These are phyloP conservation scores for Leonotis leonurus DNA, from an alignment of 257 asterid genomes.

Conservation along the genomic window DNA sequence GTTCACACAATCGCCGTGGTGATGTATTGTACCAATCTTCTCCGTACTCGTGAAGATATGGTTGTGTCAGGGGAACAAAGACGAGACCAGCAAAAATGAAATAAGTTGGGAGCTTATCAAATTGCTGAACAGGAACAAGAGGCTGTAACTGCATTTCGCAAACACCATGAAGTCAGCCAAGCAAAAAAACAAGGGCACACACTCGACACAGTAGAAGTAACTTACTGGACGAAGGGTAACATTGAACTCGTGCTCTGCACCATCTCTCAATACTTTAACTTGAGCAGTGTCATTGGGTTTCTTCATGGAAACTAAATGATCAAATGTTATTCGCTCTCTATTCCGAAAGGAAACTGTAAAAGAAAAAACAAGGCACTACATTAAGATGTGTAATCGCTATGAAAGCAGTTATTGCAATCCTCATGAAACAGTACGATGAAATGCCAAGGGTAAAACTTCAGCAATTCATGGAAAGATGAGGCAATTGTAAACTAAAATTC, in stretches of 20 bases:
- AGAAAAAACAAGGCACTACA: constrained; percentile 11
- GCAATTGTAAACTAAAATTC: not conserved
- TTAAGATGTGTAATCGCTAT: too few species aligned
- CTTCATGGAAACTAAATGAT: constrained; percentile 97
- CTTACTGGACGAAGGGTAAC: constrained; percentile 84
- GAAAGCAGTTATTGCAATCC: too few species aligned
- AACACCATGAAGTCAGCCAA: too few species aligned
- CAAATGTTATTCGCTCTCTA: constrained; percentile 91
- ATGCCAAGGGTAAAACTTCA: not conserved
- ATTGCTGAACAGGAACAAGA: constrained; percentile 95
- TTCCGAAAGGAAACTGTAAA: constrained; percentile 82
- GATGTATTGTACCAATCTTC: constrained; percentile 97
- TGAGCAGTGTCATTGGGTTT: constrained; percentile 82
- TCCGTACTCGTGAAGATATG: constrained; percentile 94
- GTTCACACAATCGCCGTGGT: constrained; percentile 93
- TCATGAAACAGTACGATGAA: not conserved
- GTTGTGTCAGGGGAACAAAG: constrained; percentile 84
- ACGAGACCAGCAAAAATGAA: constrained; percentile 93
- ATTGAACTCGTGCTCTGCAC: constrained; percentile 60
- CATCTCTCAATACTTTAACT: constrained; percentile 67
- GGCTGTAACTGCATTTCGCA: constrained; percentile 64
- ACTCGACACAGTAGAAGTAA: not conserved
- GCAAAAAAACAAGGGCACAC: too few species aligned
- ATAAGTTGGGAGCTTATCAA: constrained; percentile 90
- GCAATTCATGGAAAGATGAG: constrained; percentile 6